These are phyloP conservation scores for Copromyces sp. DNA, from an alignment of 495 filamentous ascomycete genomes.

Conservation along the genomic window DNA sequence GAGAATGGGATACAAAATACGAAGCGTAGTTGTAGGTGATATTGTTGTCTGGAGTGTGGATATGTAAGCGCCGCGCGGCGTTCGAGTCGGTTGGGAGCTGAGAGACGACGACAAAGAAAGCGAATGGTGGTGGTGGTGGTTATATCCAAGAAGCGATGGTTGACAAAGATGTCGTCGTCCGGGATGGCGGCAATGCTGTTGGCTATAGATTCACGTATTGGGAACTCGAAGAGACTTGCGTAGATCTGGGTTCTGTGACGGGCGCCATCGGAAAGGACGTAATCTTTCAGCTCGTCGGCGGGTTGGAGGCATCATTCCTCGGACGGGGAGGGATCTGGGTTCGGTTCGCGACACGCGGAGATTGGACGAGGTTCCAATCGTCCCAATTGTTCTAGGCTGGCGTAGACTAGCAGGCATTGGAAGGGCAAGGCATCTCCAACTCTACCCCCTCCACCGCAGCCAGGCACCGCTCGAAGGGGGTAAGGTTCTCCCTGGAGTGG, in stretches of 20 bases:
- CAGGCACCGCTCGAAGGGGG: neutral
- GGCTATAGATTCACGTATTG: neutral
- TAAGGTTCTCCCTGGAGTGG: neutral
- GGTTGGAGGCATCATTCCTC: neutral
- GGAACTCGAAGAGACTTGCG: neutral
- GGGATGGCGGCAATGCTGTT: neutral
- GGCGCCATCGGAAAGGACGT: neutral
- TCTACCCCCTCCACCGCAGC: neutral
- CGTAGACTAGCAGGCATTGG: neutral
- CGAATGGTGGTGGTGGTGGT: neutral
- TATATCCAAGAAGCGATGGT: neutral
- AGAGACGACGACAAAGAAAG: neutral
- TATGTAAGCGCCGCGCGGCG: neutral
- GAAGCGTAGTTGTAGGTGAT: neutral
- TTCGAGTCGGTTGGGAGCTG: neutral
- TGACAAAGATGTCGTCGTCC: neutral
- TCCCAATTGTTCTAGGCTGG: neutral
- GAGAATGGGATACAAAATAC: neutral
- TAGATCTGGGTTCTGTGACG: neutral
- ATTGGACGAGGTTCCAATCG: neutral
- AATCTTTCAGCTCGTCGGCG: neutral
- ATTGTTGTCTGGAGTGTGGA: neutral
- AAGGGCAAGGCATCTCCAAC: neutral
- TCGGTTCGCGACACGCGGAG: neutral
- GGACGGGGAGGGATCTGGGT: neutral